A percentile compares a stretch with the other conserved stretches of the same genome.
Conservation (phyloP, 176 grass and related monocot genomes). For the Aegilops speltoides region DNA sequence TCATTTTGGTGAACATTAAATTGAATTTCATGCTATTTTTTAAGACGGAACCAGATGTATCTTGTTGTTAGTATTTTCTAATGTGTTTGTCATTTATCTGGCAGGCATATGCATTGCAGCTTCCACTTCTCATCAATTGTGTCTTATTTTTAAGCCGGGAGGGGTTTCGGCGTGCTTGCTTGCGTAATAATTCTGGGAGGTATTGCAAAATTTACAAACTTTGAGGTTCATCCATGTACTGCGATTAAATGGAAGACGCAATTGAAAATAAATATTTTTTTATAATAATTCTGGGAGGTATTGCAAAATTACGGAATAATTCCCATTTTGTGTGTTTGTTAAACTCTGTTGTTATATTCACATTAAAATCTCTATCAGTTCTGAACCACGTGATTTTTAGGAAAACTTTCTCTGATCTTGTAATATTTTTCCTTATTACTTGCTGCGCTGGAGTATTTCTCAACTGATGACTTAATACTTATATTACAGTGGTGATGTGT, state of each 20-base stretch:
- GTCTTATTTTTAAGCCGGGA: constrained; percentile 96
- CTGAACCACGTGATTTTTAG: no score
- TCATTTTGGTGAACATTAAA: neutral
- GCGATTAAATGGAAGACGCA: no score
- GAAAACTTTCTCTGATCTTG: constrained; percentile 8
- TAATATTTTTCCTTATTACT: constrained; percentile 24
- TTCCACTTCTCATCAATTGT: constrained; percentile 90
- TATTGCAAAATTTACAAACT: no score
- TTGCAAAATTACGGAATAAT: no score
- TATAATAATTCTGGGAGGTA: no score
- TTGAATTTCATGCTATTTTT: neutral
- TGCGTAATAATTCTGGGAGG: constrained; percentile 43
- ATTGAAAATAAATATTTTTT: no score
- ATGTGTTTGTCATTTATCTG: constrained; percentile 19
- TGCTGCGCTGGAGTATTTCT: neutral
- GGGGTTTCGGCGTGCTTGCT: constrained; percentile 89
- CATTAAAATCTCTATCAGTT: no score
- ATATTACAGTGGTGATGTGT: constrained; percentile 61
- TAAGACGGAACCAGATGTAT: neutral
- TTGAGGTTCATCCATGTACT: no score
- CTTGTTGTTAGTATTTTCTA: neutral
- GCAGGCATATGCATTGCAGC: constrained; percentile 82
- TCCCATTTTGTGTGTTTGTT: no score
- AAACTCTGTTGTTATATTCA: no score
- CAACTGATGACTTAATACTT: constrained; percentile 15